Base-by-base conservation (phyloP, 768 basidiomycete genomes). In the Auriculariales sp. region DNA sequence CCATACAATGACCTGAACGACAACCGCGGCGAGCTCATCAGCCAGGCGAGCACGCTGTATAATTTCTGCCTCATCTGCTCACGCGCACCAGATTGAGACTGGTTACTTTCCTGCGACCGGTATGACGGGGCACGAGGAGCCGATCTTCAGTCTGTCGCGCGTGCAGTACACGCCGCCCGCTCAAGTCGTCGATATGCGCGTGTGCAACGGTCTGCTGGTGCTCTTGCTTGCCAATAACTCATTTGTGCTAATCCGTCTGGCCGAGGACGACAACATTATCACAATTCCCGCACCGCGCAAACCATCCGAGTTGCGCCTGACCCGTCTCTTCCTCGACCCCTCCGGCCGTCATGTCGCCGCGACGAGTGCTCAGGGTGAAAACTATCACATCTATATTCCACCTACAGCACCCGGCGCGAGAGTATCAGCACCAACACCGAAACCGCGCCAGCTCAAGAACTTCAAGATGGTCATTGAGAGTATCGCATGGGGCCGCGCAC, bases 141-240 rank as follows among this genome's bases (percentile, higher is more conserved):
- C 39, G 70, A 53, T 89, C 57, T 89, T 92, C 64, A 83, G 86
- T 54, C 75, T 92, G n/a, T 83, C 79, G 49, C 72, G 79, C 55
- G 93, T 97, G 22, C 93, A 95, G 66, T 91, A 83, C 61, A 78
- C 81, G 3, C 81, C 91, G 34, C 85, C 89, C 27, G 87, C 90
- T 4, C 74, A 83, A n/a, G 73, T 97, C 44, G 65, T 88, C 28
- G 79, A 81, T 49, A 76, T 95, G 46, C 83, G 79, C 36, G 84
- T 92, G 49, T 82, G 83, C 56, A 92, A 86, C 24, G 90, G 93
- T 63, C 71, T 87, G 59, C 75, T 97, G 22, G 81, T 79, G 34
- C 91, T 95, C 81, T 89, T 79, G 1, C 68, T 92, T 3, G 64
- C 74, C 10, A 82, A 81, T 30, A 85, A 92, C 59, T 60, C 75